Evolutionary conservation across 768 basidiomycete species (phyloP), one percentile per base, ranked within the genome.

Genomic region (Suillus alpinus): DNA sequence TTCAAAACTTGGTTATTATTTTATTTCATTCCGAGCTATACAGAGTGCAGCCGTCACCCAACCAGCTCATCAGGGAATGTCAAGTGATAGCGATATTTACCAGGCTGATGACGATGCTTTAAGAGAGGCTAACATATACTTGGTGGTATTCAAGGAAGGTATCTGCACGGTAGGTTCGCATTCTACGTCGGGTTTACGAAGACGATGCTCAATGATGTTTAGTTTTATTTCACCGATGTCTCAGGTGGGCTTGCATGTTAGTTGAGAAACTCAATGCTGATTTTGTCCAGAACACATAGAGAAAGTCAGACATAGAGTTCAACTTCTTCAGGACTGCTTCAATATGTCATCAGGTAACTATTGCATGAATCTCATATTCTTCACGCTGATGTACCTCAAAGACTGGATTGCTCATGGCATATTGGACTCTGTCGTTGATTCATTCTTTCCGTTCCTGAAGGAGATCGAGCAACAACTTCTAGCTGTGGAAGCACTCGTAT

Each of bases 341-440:
- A 85, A 81, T 62, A 87, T 88, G 79, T 87, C 91, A 5, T 87
- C 92, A 56, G 89, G 92, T 88, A 65, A 58, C 82, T 67, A 26
- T 23, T 23, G 49, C 26, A 37, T 37, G 18, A 31, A 20, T 50
- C n/a, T 20, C 8, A 55, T 51, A 32, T 50, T 39, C 13, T 41
- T 39, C 31, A 56, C 49, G 13, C 40, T 36, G 23, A 40, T 20
- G 29, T 31, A 31, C 40, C 23, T 37, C 34, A 9, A 37, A 94
- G 95, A 95, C 70, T 96, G 94, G 93, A 92, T 98, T 64, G 94
- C 93, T 0, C 94, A 98, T 72, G 91, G 88, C 23, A 81, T 97
- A 58, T 77, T 98, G 64, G 95, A 97, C 68, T 95, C 94, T 1
- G 87, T 98, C 57, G 94, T 98, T 23, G 95, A 98, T 70, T 89